A percentile compares a stretch with the other conserved stretches of the same genome.
Evolutionary conservation across 2,329 filamentous ascomycete species (phyloP).

Genomic region (Aspergillus candidus): DNA sequence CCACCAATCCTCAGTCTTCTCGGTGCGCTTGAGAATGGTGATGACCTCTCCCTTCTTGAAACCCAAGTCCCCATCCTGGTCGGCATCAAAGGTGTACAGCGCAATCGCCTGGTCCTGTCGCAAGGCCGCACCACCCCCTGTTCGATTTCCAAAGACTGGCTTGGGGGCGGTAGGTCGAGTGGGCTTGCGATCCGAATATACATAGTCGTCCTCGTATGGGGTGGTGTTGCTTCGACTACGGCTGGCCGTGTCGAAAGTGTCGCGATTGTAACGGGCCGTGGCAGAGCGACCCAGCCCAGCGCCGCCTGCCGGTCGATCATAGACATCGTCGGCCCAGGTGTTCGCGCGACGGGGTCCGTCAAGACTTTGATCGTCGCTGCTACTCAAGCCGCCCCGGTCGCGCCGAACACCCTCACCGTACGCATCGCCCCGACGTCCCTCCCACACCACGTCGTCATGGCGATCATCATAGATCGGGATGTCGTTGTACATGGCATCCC

Average conservation of each 20-base stretch:
- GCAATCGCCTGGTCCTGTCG: conserved; percentile 76
- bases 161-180: conserved; percentile 81
- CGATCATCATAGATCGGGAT: conserved; percentile 78
- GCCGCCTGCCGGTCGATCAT: conserved; percentile 36
- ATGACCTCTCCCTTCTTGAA: conserved; percentile 98
- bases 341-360: conserved; percentile 45
- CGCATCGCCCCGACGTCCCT: conserved; percentile 64
- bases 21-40: conserved; percentile 87
- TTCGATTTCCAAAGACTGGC: conserved; percentile 62
- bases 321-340: conserved; percentile 47
- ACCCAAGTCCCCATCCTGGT: conserved; percentile 83
- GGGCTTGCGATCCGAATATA: conserved; percentile 58
- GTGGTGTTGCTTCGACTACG: conserved; percentile 35
- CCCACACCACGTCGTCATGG: conserved; percentile 80
- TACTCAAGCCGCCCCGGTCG: conserved; percentile 48
- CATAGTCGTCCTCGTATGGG: conserved; percentile 44
- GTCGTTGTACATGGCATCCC: conserved; percentile 84
- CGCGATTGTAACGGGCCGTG: conserved; percentile 27
- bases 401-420: conserved; percentile 61
- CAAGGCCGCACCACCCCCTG: conserved; percentile 32
- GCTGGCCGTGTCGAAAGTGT: conserved; percentile 26
- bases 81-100: conserved; percentile 88
- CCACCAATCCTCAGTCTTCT: conserved; percentile 96
- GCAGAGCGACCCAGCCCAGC: conserved; percentile 26
- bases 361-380: conserved; percentile 51